Evolutionary conservation across 371 early-diverging fungal genomes (phyloP), one percentile per base, ranked within the genome.

Genomic region (Capniomyces stellatus): DNA sequence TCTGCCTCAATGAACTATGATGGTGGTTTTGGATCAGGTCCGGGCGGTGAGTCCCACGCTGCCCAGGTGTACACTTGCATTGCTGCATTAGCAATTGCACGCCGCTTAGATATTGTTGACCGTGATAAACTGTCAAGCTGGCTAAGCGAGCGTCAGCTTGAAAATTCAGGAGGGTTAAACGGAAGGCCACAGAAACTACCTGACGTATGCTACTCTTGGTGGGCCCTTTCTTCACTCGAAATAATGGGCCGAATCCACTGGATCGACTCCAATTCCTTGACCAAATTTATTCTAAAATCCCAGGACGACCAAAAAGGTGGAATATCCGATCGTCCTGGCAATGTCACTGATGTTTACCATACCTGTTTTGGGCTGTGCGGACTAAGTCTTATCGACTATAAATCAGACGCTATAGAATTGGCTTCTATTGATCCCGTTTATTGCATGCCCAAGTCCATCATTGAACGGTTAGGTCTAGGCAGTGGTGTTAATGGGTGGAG

Each of bases 181-280:
- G 98, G 98, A 2, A 75, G 99, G 42, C 92, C 97, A 0, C 89
- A 98, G 66, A 98, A 98, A 70, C 71, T 92, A 25, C 93, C 89
- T 63, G 98, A 99, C 69, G 92, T 61, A 74, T 99, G 99, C 65
- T 97, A 98, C 65, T 96, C 98, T 19, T 99, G 95, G 93, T 99
- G 98, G 98, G 94, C 89, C 0, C 72, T 92, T 47, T 89, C 95
- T 4, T 74, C 92, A 10, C 70, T 98, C 1, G 67, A 82, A n/a
- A 90, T 93, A 22, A 54, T 98, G 39, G 85, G 76, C 3, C 74
- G 82, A 6, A 47, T 80, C 1, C 77, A 88, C 61, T 92, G 92
- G 92, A 89, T 97, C 52, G 79, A 95, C 57, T 65, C 73, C 25
- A 74, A 82, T 1, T 79, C 78, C 46, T 70, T 98, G 35, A 69